A percentile compares a stretch with the other conserved stretches of the same genome.
Conservation (phyloP, 805 yeast genomes). For the Jamesozyma hellenica region DNA sequence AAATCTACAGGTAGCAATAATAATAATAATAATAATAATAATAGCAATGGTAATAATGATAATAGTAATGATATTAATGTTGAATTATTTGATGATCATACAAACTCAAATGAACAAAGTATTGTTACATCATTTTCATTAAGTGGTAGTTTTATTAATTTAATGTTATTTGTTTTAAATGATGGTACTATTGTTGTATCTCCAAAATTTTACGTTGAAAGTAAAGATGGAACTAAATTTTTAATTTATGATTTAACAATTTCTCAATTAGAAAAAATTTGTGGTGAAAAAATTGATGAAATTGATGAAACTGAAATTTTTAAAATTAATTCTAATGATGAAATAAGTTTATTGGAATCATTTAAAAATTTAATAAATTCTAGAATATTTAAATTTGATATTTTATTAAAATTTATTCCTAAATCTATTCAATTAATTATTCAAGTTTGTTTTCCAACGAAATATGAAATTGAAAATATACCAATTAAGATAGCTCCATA, state of each 20-base stretch:
- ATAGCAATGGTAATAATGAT: not conserved
- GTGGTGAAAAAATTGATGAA: conserved; percentile 20
- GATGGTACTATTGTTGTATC: conserved; percentile 84
- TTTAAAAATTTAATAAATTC: conserved; percentile 19
- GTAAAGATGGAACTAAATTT: conserved; percentile 39
- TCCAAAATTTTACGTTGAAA: conserved; percentile 51
- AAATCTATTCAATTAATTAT: conserved; percentile 55
- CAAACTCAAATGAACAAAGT: conserved; percentile 13
- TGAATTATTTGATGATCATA: too few relatives aligned
- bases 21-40: not conserved
- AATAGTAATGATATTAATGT: too few relatives aligned
- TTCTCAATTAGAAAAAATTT: conserved; percentile 26
- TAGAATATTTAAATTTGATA: conserved; percentile 50
- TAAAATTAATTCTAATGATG: conserved; percentile 8
- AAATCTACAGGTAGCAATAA: conserved; percentile 58
- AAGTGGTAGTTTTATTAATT: conserved; percentile 64
- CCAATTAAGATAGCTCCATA: conserved; percentile 35
- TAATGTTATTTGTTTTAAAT: conserved; percentile 58
- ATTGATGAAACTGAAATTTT: conserved; percentile 4
- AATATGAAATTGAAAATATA: conserved; percentile 33
- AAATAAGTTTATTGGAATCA: conserved; percentile 14
- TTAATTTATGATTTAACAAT: conserved; percentile 48
- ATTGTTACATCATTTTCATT: conserved; percentile 85
- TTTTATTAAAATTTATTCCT: conserved; percentile 47
- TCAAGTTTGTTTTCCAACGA: conserved; percentile 70